These are phyloP conservation scores for Globisporangium viniferum DNA, from an alignment of 352 stramenopile genomes.

Conservation along the genomic window DNA sequence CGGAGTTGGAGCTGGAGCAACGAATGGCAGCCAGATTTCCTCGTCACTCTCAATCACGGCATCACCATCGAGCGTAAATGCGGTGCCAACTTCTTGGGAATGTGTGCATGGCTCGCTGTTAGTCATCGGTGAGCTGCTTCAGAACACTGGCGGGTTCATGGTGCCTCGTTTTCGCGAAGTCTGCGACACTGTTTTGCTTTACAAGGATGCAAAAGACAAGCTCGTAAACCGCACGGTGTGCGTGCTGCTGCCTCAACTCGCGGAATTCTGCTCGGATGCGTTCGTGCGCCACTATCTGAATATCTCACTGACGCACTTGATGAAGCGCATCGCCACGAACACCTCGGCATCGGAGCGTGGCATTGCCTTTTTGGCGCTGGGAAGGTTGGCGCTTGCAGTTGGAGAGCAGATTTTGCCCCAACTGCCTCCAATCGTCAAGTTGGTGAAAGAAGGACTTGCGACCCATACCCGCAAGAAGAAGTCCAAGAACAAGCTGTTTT, in stretches of 20 bases:
- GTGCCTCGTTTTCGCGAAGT: conserved; percentile 95
- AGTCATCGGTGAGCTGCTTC: conserved; percentile 92
- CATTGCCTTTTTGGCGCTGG: conserved; percentile 92
- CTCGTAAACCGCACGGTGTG: conserved; percentile 82
- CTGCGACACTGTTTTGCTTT: conserved; percentile 91
- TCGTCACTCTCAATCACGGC: conserved; percentile 11
- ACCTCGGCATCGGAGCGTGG: conserved; percentile 57
- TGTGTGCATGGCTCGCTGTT: conserved; percentile 94
- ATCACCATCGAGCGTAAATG: conserved; percentile 10
- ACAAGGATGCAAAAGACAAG: conserved; percentile 88
- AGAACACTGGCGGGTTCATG: conserved; percentile 96
- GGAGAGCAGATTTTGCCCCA: conserved; percentile 84
- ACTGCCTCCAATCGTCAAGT: conserved; percentile 69
- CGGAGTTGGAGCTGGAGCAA: conserved; percentile 8
- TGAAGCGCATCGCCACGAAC: conserved; percentile 73
- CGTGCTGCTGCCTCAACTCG: conserved; percentile 91
- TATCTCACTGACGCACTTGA: conserved; percentile 74
- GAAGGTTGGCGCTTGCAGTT: conserved; percentile 90
- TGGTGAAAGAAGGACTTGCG: conserved; percentile 72
- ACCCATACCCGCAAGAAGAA: conserved; percentile 45
- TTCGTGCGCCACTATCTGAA: conserved; percentile 94
- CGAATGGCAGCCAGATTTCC: conserved; percentile 20
- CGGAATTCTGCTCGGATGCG: conserved; percentile 88
- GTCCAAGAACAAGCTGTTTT: conserved; percentile 75
- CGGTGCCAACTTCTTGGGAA: conserved; percentile 52